These are phyloP conservation scores for Pseudogymnoascus sp. DNA, from an alignment of 2,329 filamentous ascomycete species.

Conservation along the genomic window DNA sequence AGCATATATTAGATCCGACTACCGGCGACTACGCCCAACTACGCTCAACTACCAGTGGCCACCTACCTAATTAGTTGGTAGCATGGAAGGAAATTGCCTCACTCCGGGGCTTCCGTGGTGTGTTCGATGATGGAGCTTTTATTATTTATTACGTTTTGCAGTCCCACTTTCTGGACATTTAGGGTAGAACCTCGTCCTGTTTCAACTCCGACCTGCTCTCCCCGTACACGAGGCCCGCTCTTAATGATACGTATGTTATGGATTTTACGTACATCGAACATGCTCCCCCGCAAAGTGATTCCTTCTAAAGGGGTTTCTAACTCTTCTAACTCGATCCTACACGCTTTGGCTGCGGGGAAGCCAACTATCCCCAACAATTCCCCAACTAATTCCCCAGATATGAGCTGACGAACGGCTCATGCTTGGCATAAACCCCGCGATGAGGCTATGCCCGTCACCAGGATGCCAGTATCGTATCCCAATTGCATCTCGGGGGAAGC, in stretches of 20 bases:
- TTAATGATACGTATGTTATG: not conserved
- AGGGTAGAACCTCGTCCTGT: not conserved
- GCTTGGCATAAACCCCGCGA: slow-evolving; percentile 3
- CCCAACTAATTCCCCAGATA: not conserved
- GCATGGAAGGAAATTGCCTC: slow-evolving; percentile 8
- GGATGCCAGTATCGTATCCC: not conserved
- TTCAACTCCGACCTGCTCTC: not conserved
- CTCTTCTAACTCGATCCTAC: not conserved
- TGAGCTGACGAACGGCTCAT: slow-evolving; percentile 5
- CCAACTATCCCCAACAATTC: not conserved
- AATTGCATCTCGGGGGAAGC: not conserved
- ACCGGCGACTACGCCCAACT: not conserved
- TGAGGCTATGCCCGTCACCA: not conserved
- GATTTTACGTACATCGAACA: slow-evolving; percentile 1
- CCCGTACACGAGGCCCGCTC: not conserved
- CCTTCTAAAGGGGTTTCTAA: slow-evolving; percentile 3
- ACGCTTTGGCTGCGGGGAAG: not conserved
- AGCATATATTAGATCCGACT: not conserved
- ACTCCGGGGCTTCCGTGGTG: not conserved
- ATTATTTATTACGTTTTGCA: not conserved
- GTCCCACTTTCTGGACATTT: not conserved
- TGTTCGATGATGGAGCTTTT: not conserved
- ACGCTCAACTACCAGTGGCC: not conserved
- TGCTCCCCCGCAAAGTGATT: not conserved
- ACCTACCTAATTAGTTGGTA: not conserved